Conservation (phyloP, 2,329 filamentous ascomycete species). For the Pseudogymnoascus sp. region DNA sequence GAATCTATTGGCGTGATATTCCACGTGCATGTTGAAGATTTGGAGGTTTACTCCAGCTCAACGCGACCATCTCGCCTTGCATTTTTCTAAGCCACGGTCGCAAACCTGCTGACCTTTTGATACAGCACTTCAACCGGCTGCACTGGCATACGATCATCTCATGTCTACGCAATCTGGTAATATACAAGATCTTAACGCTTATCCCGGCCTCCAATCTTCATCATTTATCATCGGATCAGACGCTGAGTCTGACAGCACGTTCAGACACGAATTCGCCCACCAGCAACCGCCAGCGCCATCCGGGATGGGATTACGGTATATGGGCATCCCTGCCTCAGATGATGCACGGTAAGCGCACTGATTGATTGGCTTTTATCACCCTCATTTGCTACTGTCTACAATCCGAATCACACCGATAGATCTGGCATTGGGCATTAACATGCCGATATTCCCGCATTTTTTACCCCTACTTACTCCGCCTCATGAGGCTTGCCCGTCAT, state of each 20-base stretch:
- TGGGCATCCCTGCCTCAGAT: conserved; percentile 27
- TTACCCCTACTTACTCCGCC: conserved; percentile 1
- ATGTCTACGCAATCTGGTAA: conserved; percentile 32
- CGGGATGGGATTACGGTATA: conserved; percentile 30
- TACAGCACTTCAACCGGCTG: conserved; percentile 23
- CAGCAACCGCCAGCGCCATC: conserved; percentile 22
- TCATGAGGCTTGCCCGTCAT: background rate
- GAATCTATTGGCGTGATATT: conserved; percentile 1
- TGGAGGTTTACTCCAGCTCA: background rate
- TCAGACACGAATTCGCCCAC: conserved; percentile 25
- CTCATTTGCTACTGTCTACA: background rate
- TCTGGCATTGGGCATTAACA: conserved; percentile 3
- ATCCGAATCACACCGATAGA: conserved; percentile 3
- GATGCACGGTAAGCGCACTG: conserved; percentile 28
- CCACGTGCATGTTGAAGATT: background rate
- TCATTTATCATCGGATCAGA: conserved; percentile 28
- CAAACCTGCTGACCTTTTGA: conserved; percentile 17
- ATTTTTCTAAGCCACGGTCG: conserved; percentile 5
- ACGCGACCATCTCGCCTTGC: conserved; percentile 4
- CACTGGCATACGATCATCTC: conserved; percentile 26
- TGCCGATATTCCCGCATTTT: conserved; percentile 4
- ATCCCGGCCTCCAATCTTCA: conserved; percentile 25
- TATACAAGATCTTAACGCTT: conserved; percentile 28
- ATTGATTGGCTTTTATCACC: conserved; percentile 7
- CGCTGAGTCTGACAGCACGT: conserved; percentile 28